These are phyloP conservation scores for Mycosarcoma mackinlayi DNA, from an alignment of 1,284 basidiomycete species.

Conservation along the genomic window DNA sequence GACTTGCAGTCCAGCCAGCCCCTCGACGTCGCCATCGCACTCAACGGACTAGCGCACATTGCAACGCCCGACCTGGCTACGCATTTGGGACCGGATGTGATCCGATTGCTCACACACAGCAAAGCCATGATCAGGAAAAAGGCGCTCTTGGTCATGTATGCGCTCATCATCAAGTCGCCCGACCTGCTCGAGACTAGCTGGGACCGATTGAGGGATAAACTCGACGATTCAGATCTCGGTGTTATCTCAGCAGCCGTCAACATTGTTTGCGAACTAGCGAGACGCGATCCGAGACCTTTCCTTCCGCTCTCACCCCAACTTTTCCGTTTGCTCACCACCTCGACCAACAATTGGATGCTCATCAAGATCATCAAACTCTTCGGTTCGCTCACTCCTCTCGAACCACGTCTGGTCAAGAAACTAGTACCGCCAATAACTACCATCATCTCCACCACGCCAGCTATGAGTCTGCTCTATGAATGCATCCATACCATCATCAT, in stretches of 20 bases:
- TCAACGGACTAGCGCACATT: conserved; percentile 89
- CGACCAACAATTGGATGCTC: conserved; percentile 98
- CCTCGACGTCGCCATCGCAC: conserved; percentile 81
- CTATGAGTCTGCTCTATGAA: conserved; percentile 95
- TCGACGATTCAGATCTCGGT: conserved; percentile 70
- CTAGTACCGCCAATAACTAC: conserved; percentile 91
- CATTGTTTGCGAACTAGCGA: conserved; percentile 89
- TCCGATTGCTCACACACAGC: conserved; percentile 90
- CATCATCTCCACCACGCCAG: conserved; percentile 92
- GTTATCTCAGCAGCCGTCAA: conserved; percentile 94
- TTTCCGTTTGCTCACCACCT: conserved; percentile 92
- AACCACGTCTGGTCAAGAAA: conserved; percentile 92
- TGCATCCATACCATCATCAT: conserved; percentile 98
- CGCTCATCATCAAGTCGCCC: conserved; percentile 57
- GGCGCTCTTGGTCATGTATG: conserved; percentile 82
- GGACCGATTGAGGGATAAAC: conserved; percentile 78
- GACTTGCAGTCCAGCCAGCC: conserved; percentile 81
- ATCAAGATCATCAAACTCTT: conserved; percentile 93
- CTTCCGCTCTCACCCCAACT: conserved; percentile 80
- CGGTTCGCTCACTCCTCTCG: conserved; percentile 77
- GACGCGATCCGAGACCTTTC: conserved; percentile 59
- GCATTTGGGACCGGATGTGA: conserved; percentile 86
- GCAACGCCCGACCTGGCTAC: conserved; percentile 87
- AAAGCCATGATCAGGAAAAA: conserved; percentile 85
- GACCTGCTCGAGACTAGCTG: conserved; percentile 56